Conservation (phyloP, 208 protist genomes). For the Lotmaria passim region DNA sequence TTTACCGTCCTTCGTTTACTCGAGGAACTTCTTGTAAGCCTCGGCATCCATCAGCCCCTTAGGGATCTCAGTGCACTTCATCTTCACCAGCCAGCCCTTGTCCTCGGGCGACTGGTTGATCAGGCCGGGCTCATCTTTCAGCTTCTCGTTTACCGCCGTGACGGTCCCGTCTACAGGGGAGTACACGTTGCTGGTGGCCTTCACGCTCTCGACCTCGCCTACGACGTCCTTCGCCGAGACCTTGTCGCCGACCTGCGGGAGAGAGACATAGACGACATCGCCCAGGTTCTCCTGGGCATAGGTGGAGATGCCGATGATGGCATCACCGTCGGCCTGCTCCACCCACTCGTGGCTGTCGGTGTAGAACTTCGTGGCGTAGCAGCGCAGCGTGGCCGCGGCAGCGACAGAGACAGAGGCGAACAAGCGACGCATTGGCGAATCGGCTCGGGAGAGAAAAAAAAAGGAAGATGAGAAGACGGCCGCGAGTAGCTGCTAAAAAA, state of each 20-base stretch:
- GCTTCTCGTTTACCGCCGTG: slow-evolving; percentile 81
- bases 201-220: slow-evolving; percentile 93
- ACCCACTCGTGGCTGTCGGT: slow-evolving; percentile 94
- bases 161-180: slow-evolving; percentile 87
- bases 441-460: background rate
- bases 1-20: slow-evolving; percentile 42
- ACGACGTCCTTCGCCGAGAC: slow-evolving; percentile 70
- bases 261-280: slow-evolving; percentile 91
- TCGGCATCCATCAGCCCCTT: slow-evolving; percentile 82
- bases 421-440: slow-evolving; percentile 61
- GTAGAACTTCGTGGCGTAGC: slow-evolving; percentile 79
- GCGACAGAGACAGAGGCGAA: slow-evolving; percentile 39
- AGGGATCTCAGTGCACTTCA: slow-evolving; percentile 76
- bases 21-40: slow-evolving; percentile 89
- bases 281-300: slow-evolving; percentile 92
- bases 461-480: background rate
- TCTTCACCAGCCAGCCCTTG: slow-evolving; percentile 90
- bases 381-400: slow-evolving; percentile 45
- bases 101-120: slow-evolving; percentile 89
- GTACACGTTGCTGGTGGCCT: slow-evolving; percentile 92
- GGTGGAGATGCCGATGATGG: slow-evolving; percentile 85
- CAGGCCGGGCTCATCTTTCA: slow-evolving; percentile 84
- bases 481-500: background rate
- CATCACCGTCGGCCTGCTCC: slow-evolving; percentile 56
- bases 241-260: slow-evolving; percentile 88